Percentiles rank a stretch among this genome's conserved stretches.
These are phyloP conservation scores for Puccinellia tenuiflora DNA, from an alignment of 176 grass and related monocot species.

Conservation along the genomic window DNA sequence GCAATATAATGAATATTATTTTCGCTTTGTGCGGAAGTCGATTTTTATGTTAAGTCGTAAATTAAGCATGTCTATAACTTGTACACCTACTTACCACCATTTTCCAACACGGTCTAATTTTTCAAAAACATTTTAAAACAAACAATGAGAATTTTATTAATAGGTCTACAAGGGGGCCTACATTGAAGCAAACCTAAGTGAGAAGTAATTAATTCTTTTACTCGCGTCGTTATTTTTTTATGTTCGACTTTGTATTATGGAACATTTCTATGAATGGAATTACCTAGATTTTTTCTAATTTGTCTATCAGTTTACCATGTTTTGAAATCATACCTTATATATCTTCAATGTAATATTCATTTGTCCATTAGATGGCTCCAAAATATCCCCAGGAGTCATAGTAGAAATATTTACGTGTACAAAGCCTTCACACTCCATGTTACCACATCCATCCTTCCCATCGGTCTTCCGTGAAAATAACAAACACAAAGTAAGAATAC, in stretches of 20 bases:
- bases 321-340: constrained; percentile 9
- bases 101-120: too few relatives aligned
- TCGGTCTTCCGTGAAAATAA: neutral
- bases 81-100: too few relatives aligned
- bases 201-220: too few relatives aligned
- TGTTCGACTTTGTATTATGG: neutral
- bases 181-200: too few relatives aligned
- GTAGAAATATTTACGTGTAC: neutral
- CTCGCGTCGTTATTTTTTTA: too few relatives aligned
- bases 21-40: too few relatives aligned
- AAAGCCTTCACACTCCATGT: neutral
- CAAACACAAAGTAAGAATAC: neutral
- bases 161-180: too few relatives aligned
- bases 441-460: neutral
- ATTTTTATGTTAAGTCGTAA: too few relatives aligned
- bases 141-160: too few relatives aligned
- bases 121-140: too few relatives aligned
- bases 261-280: neutral
- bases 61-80: too few relatives aligned
- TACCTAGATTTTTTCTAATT: neutral
- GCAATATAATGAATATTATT: neutral
- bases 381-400: neutral
- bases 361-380: neutral
- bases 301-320: neutral
- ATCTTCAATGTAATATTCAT: constrained; percentile 7